Evolutionary conservation across 345 rosid genomes (phyloP).

Genomic region (Tarenaya hassleriana): DNA sequence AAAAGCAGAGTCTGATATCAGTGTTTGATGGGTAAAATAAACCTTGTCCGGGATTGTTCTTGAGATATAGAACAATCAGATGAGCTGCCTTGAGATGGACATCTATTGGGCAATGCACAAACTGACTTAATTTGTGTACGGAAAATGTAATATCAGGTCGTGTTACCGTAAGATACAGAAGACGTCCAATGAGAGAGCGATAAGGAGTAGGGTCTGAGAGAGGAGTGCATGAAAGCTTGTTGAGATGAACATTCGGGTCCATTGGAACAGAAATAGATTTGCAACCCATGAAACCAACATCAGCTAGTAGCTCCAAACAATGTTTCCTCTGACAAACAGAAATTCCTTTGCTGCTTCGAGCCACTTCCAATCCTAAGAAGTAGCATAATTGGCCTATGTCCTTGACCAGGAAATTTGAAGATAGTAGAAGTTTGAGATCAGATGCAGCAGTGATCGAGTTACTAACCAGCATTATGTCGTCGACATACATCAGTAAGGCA

Average conservation of each 20-base stretch:
- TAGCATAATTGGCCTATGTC: neutral
- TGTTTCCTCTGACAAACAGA: neutral
- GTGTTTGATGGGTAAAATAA: neutral
- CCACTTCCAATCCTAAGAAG: neutral
- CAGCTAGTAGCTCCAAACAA: no score
- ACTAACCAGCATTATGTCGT: neutral
- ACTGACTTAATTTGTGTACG: neutral
- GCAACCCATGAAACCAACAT: neutral
- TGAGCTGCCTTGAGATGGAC: neutral
- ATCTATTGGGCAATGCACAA: rapidly evolving
- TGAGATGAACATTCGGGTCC: neutral
- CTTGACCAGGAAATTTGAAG: neutral
- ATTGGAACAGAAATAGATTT: neutral
- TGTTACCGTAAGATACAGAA: neutral
- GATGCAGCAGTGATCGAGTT: no score
- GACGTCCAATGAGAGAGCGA: neutral
- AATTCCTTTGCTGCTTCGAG: neutral
- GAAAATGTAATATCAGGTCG: neutral
- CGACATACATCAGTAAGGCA: neutral
- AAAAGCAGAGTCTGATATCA: neutral
- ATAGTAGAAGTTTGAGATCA: neutral
- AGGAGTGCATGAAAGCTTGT: neutral
- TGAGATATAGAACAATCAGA: neutral
- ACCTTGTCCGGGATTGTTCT: neutral
- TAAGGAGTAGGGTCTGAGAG: no score